These are phyloP conservation scores for Corynascus novoguineensis DNA, from an alignment of 495 filamentous ascomycete genomes.

Conservation along the genomic window DNA sequence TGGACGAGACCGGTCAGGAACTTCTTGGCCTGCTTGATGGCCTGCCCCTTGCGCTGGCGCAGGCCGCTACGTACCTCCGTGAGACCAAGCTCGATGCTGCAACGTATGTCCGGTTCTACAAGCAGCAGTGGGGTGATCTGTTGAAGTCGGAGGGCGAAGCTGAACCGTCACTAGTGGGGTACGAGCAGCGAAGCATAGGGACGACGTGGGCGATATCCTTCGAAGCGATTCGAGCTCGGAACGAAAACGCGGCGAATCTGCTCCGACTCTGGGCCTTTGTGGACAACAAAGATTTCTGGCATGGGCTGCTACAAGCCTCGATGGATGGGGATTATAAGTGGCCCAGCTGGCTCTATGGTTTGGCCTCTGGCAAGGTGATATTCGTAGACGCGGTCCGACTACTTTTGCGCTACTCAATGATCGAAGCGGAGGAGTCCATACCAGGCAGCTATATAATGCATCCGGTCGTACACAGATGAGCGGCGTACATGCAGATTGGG, in stretches of 20 bases:
- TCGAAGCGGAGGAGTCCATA: constrained; percentile 25
- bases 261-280: constrained; percentile 35
- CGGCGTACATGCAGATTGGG: constrained; percentile 18
- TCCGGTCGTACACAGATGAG: constrained; percentile 34
- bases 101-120: constrained; percentile 38
- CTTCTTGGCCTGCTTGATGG: constrained; percentile 33
- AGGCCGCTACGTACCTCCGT: constrained; percentile 40
- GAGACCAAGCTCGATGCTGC: constrained; percentile 21
- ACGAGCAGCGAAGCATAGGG: constrained; percentile 17
- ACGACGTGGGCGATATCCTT: constrained; percentile 34
- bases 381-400: constrained; percentile 24
- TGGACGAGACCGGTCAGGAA: constrained; percentile 12
- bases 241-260: constrained; percentile 28
- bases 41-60: constrained; percentile 40
- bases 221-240: constrained; percentile 24
- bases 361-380: constrained; percentile 24
- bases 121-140: constrained; percentile 37
- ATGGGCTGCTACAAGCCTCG: constrained; percentile 20
- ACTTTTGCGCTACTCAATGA: constrained; percentile 31
- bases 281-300: constrained; percentile 30
- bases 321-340: constrained; percentile 10
- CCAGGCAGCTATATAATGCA: constrained; percentile 29
- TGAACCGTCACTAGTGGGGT: constrained; percentile 18
- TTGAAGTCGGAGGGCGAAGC: constrained; percentile 15
- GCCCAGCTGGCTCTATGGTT: constrained; percentile 27